Base-by-base conservation (phyloP, 2,329 filamentous ascomycete genomes). In the Xylaria sp. region DNA sequence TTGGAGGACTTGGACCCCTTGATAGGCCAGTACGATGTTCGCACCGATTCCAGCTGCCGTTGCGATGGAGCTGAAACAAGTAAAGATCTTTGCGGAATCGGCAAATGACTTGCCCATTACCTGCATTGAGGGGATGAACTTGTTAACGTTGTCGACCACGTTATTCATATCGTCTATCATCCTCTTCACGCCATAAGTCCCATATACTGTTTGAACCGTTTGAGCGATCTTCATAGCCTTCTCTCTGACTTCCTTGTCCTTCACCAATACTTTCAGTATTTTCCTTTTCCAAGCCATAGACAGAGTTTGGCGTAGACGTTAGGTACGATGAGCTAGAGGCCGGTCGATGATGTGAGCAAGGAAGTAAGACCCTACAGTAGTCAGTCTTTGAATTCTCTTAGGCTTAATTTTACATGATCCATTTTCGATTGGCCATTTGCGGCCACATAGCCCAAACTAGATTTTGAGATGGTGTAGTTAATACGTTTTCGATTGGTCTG, bases 1-100 rank as follows among this genome's bases (percentile, higher is more conserved):
- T 49, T 80, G 77, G 18, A 81, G 71, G 0, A 77, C 80, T 62
- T 80, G 78, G 41, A 79, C 64, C 1, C 80, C 80, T 58, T 81
- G 80, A 55, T 81, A 81, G 1, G 79, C 78, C 63, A 77, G 73
- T 3, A 81, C 74, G 8, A 80, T 64, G 66, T 81, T 81, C 12
- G 75, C 75, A n/a, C 76, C 80, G 52, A 79, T 78, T 9, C 78
- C 75, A 31, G 79, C 67, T 0, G 76, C 72, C 6, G 74, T 75
- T 2, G 79, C 79, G 18, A 78, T 75, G 4, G 74, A 71, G 67
- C 71, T 78, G 54, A 81, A 81, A 12, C 73, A 71, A n/a, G 72
- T 68, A 39, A 80, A 75, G 12, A 81, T 71, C 28, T 75, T 76
- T 36, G 75, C 73, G 49, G 74, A 78, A 49, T 81, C 79, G 66